These are phyloP conservation scores for Gynostemma pentaphyllum DNA, from an alignment of 306 rosid species.

Conservation along the genomic window DNA sequence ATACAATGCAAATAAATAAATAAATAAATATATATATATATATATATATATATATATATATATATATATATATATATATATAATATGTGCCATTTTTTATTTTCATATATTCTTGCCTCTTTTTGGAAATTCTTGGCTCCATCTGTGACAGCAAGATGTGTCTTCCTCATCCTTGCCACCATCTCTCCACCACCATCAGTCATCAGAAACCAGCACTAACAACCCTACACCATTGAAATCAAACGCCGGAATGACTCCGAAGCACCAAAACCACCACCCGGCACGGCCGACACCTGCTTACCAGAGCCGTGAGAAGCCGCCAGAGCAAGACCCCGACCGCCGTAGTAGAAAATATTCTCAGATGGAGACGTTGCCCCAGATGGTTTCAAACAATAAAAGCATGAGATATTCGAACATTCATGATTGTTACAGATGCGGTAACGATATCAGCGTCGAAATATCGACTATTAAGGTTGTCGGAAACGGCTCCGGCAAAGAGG, in stretches of 20 bases:
- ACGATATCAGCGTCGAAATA: background rate
- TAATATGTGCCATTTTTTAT: no score
- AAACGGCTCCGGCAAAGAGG: background rate
- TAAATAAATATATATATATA: no score
- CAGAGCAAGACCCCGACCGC: background rate
- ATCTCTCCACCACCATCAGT: background rate
- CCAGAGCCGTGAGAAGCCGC: background rate
- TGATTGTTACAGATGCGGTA: background rate
- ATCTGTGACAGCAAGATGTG: background rate
- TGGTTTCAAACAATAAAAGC: background rate
- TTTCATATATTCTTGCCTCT: no score
- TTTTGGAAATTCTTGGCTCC: no score
- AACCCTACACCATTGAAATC: background rate
- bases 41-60: no score
- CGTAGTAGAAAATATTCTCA: background rate
- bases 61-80: no score
- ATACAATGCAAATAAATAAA: no score
- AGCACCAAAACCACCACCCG: conserved; percentile 6
- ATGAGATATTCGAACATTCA: background rate
- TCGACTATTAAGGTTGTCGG: background rate
- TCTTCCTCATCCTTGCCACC: background rate
- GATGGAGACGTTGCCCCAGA: background rate
- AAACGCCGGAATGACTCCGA: conserved; percentile 20
- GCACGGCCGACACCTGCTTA: background rate
- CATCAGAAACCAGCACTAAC: background rate